Evolutionary conservation across 148 eudicot species (phyloP).

Genomic region (Hydrangea macrophylla): DNA sequence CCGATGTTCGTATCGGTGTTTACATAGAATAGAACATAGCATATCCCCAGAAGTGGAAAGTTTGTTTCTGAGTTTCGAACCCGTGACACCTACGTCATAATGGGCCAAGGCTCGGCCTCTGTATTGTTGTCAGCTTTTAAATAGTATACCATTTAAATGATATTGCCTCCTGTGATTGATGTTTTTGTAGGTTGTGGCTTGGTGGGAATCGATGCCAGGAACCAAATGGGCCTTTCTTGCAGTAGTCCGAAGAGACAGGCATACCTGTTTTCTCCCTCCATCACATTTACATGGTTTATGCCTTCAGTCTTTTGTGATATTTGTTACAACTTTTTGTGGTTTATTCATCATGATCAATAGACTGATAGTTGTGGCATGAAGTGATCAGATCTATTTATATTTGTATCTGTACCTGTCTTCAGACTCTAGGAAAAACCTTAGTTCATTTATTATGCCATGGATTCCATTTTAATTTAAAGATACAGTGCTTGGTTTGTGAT

Average conservation of each 20-base stretch:
- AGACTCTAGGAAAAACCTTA: too few relatives aligned
- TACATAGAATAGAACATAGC: too few relatives aligned
- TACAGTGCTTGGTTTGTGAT: too few relatives aligned
- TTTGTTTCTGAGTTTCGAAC: too few relatives aligned
- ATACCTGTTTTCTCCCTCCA: conserved; percentile 6
- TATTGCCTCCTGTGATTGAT: not conserved
- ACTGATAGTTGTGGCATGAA: not conserved
- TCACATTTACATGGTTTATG: not conserved
- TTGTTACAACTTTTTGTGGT: not conserved
- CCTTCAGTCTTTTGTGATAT: not conserved
- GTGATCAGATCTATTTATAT: not conserved
- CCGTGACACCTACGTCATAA: too few relatives aligned
- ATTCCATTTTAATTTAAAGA: too few relatives aligned
- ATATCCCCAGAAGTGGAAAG: too few relatives aligned
- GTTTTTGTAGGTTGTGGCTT: conserved; percentile 10
- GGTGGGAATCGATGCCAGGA: conserved; percentile 6
- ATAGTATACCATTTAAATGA: not conserved
- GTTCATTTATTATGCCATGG: too few relatives aligned
- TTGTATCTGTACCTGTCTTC: conserved; percentile 9
- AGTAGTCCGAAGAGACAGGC: not conserved
- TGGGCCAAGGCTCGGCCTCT: not conserved
- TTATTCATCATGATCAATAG: not conserved
- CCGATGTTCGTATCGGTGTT: too few relatives aligned
- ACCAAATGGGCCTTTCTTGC: not conserved
- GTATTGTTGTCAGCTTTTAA: not conserved